Conservation (phyloP, 495 filamentous ascomycete species). For the Aspergillus sparsus region DNA sequence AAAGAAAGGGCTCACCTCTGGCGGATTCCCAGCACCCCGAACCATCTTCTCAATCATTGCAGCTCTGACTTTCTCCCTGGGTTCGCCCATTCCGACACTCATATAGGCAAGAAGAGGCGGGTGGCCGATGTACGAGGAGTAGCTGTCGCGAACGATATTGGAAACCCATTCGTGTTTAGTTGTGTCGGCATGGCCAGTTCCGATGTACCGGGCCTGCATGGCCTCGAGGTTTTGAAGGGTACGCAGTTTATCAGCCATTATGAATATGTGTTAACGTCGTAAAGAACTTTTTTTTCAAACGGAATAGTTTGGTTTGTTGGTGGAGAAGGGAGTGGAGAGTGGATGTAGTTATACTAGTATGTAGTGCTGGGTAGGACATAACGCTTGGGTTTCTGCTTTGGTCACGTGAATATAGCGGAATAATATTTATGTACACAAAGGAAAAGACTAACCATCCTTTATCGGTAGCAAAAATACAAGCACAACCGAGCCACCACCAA, state of each 20-base stretch:
- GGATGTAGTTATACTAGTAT: not conserved
- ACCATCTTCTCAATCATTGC: slow-evolving; percentile 91
- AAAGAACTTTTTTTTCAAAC: slow-evolving; percentile 2
- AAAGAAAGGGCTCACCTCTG: slow-evolving; percentile 48
- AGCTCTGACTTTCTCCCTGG: slow-evolving; percentile 74
- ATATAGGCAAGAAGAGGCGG: slow-evolving; percentile 87
- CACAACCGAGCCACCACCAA: too few relatives aligned
- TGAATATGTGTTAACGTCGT: slow-evolving; percentile 16
- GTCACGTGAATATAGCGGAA: not conserved
- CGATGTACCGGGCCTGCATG: slow-evolving; percentile 90
- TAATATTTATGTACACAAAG: too few relatives aligned
- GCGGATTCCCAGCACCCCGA: slow-evolving; percentile 82
- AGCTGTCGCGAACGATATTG: slow-evolving; percentile 86
- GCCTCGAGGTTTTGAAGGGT: slow-evolving; percentile 95
- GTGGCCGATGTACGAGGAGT: slow-evolving; percentile 84
- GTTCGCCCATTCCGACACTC: slow-evolving; percentile 82
- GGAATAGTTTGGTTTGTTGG: not conserved
- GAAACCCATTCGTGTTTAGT: slow-evolving; percentile 94
- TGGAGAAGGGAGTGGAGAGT: not conserved
- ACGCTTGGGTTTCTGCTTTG: not conserved
- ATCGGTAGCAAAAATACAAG: too few relatives aligned
- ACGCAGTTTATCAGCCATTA: slow-evolving; percentile 93
- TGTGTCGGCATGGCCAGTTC: slow-evolving; percentile 97
- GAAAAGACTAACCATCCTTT: too few relatives aligned
- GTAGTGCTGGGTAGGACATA: not conserved